These are phyloP conservation scores for Phytophthora multivora DNA, from an alignment of 352 stramenopile species.

Conservation along the genomic window DNA sequence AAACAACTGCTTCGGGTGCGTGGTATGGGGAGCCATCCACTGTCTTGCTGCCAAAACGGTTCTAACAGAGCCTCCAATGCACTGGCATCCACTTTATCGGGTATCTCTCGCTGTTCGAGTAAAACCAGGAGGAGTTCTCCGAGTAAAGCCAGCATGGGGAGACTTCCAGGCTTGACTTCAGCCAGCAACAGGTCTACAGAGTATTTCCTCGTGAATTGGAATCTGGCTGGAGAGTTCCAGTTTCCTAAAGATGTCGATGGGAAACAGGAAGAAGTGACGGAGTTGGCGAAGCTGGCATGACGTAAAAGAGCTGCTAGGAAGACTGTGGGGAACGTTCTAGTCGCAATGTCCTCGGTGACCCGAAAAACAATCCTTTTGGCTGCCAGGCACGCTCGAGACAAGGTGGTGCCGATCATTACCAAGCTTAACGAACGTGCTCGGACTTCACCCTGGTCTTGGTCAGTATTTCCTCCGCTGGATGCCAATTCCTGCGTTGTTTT, in stretches of 20 bases:
- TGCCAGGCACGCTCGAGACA: conserved; percentile 32
- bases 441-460: conserved; percentile 10
- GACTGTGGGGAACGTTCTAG: conserved; percentile 40
- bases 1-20: conserved; percentile 27
- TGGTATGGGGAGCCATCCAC: conserved; percentile 25
- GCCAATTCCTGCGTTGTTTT: conserved; percentile 4
- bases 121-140: conserved; percentile 66
- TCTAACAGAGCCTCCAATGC: conserved; percentile 42
- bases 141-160: conserved; percentile 48
- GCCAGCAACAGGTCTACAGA: conserved; percentile 50
- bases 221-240: conserved; percentile 43
- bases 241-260: not conserved
- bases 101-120: conserved; percentile 31
- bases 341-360: conserved; percentile 35
- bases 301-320: conserved; percentile 51
- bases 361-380: conserved; percentile 53
- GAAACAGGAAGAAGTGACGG: conserved; percentile 7
- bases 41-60: conserved; percentile 58
- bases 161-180: conserved; percentile 38
- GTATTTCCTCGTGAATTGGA: conserved; percentile 51
- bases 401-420: conserved; percentile 20
- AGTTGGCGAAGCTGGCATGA: conserved; percentile 38
- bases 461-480: not conserved
- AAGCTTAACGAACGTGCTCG: conserved; percentile 6
- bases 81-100: conserved; percentile 23